Conservation (phyloP, 495 filamentous ascomycete species). For the Neurospora sublineolata region DNA sequence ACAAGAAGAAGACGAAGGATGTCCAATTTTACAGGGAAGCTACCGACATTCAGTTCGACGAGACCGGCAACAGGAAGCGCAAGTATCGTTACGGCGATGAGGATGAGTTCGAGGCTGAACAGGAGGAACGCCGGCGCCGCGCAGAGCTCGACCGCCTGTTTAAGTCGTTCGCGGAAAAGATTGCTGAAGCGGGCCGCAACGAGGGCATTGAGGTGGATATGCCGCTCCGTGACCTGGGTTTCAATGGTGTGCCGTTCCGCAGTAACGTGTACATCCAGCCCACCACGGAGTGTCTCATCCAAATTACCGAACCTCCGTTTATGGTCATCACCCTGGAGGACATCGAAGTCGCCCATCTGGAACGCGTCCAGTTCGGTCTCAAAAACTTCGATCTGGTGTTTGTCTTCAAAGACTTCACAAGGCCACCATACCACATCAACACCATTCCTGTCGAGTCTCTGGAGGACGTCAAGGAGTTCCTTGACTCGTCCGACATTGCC, state of each 20-base stretch:
- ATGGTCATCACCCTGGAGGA: conserved; percentile 88
- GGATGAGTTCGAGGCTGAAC: conserved; percentile 96
- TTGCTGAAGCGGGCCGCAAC: conserved; percentile 81
- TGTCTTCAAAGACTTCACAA: conserved; percentile 91
- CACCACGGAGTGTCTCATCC: conserved; percentile 95
- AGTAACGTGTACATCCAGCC: conserved; percentile 92
- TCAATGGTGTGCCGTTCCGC: conserved; percentile 90
- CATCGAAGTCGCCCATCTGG: conserved; percentile 91
- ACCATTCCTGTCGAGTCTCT: conserved; percentile 94
- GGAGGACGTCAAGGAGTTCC: conserved; percentile 95
- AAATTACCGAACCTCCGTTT: conserved; percentile 94
- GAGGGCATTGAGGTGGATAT: conserved; percentile 83
- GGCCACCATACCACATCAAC: conserved; percentile 84
- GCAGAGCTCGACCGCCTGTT: conserved; percentile 91
- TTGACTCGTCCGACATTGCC: conserved; percentile 87
- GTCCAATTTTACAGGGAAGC: conserved; percentile 98
- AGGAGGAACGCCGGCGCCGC: conserved; percentile 84
- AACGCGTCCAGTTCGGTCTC: conserved; percentile 93
- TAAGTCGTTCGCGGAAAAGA: conserved; percentile 94
- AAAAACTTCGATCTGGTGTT: conserved; percentile 99
- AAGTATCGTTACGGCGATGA: conserved; percentile 98
- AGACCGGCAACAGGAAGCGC: conserved; percentile 94
- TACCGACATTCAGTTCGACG: conserved; percentile 96
- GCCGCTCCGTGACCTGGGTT: conserved; percentile 91
- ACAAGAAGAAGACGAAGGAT: conserved; percentile 93